These are phyloP conservation scores for Sporopachydermia lactativora DNA, from an alignment of 805 yeast genomes.

Conservation along the genomic window DNA sequence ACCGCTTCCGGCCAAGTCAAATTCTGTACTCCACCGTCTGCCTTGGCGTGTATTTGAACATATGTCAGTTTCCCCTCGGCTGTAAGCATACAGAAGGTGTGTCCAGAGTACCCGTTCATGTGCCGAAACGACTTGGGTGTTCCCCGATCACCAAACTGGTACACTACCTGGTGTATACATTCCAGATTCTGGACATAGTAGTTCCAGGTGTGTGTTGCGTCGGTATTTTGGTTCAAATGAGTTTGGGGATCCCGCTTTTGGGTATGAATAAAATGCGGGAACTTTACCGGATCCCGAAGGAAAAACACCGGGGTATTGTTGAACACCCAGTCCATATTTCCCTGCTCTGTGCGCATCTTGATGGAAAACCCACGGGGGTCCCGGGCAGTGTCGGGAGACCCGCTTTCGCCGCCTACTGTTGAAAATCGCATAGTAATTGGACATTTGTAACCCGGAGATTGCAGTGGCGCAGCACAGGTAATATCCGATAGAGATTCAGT, in stretches of 20 bases:
- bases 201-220: conserved; percentile 44
- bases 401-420: conserved; percentile 59
- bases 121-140: conserved; percentile 38
- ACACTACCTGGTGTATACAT: conserved; percentile 40
- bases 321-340: conserved; percentile 59
- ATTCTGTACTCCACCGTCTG: conserved; percentile 37
- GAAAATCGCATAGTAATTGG: conserved; percentile 36
- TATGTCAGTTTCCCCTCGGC: conserved; percentile 34
- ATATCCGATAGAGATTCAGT: conserved; percentile 43
- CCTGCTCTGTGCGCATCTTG: conserved; percentile 54
- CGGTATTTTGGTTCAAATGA: conserved; percentile 30
- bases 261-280: conserved; percentile 53
- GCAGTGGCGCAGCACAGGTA: conserved; percentile 29
- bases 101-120: conserved; percentile 55
- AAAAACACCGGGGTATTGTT: conserved; percentile 60
- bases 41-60: conserved; percentile 38
- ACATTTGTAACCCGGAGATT: conserved; percentile 26
- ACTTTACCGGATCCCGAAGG: conserved; percentile 49
- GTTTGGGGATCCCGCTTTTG: conserved; percentile 60
- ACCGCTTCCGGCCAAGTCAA: conserved; percentile 32
- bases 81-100: conserved; percentile 44
- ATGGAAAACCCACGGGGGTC: conserved; percentile 61
- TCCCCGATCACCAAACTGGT: conserved; percentile 47
- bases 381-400: conserved; percentile 51
- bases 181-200: conserved; percentile 41